Evolutionary conservation across 148 eudicot genomes (phyloP).

Genomic region (Spergularia marina): DNA sequence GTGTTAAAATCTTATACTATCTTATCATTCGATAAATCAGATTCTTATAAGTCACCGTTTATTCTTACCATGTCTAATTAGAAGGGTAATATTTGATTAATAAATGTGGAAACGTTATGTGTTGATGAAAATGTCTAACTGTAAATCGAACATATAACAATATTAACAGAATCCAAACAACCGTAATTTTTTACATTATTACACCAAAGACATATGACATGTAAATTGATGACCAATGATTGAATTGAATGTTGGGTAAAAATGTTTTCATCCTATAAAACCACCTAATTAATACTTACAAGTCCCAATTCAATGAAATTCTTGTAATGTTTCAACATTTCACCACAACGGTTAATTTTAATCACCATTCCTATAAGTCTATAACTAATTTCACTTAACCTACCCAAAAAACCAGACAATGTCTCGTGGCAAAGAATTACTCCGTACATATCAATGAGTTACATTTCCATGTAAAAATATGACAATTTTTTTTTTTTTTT

Average conservation of each 20-base stretch:
- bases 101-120: too few relatives aligned
- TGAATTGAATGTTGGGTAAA: neutral
- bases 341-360: neutral
- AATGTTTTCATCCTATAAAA: neutral
- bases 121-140: too few relatives aligned
- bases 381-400: conserved; percentile 8
- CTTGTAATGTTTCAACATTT: neutral
- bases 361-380: conserved; percentile 2
- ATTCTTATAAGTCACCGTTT: too few relatives aligned
- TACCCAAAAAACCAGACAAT: neutral
- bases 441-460: too few relatives aligned
- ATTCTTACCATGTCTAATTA: too few relatives aligned
- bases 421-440: too few relatives aligned
- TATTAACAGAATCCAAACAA: too few relatives aligned
- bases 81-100: too few relatives aligned
- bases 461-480: neutral
- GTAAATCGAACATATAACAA: too few relatives aligned
- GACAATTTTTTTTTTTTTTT: neutral
- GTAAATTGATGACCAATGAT: neutral
- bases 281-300: neutral
- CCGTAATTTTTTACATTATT: too few relatives aligned
- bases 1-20: too few relatives aligned
- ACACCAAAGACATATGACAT: neutral
- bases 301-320: conserved; percentile 21
- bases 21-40: too few relatives aligned